Evolutionary conservation across 345 rosid species (phyloP).

Genomic region (Lepidium aucheri): DNA sequence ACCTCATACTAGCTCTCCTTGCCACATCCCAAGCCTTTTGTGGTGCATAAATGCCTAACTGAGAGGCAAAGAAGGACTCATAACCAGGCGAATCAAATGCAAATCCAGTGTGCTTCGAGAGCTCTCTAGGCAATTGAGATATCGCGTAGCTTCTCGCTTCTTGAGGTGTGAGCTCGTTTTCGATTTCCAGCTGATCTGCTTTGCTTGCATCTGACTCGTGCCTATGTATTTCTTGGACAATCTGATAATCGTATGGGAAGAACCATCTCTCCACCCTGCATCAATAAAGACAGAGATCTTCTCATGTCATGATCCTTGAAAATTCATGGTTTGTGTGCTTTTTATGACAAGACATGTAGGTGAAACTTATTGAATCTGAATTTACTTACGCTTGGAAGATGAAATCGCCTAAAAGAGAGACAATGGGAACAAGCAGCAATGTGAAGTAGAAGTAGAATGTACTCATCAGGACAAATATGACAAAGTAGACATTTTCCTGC

Average conservation of each 20-base stretch:
- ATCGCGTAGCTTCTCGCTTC: constrained; percentile 81
- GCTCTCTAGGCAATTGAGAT: constrained; percentile 76
- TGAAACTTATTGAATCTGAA: not conserved
- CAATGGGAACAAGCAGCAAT: constrained; percentile 68
- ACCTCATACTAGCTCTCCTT: constrained; percentile 78
- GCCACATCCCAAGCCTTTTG: constrained; percentile 99
- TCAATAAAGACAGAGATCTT: not conserved
- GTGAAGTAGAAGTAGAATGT: constrained; percentile 81
- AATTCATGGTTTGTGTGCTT: not conserved
- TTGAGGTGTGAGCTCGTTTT: constrained; percentile 57
- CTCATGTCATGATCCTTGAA: not conserved
- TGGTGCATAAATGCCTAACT: constrained; percentile 76
- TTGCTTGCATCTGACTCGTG: constrained; percentile 46
- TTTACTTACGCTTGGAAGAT: constrained; percentile 70
- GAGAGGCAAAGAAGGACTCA: constrained; percentile 94
- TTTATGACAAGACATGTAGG: not conserved
- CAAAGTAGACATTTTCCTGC: constrained; percentile 81
- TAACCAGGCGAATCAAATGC: constrained; percentile 98
- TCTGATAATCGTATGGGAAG: constrained; percentile 92
- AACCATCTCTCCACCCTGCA: constrained; percentile 88
- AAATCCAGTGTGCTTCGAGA: constrained; percentile 88
- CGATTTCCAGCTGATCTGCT: constrained; percentile 41
- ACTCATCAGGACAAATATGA: constrained; percentile 83
- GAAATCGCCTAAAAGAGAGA: constrained; percentile 91
- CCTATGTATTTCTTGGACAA: constrained; percentile 82